Base-by-base conservation (phyloP, 2,329 filamentous ascomycete genomes). In the Penicillium sp. region DNA sequence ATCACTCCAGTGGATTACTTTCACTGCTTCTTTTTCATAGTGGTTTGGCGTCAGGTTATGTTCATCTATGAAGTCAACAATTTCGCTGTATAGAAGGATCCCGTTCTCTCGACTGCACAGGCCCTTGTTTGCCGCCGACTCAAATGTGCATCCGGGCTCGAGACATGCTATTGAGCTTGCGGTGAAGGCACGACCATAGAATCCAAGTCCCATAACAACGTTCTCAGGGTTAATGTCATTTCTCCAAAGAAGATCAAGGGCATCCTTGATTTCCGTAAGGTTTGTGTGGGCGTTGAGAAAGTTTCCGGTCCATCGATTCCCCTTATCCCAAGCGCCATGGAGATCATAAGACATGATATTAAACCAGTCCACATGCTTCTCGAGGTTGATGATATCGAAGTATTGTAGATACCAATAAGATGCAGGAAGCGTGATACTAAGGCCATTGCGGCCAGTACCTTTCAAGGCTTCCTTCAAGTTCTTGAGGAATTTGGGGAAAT, bases 211-310 rank as follows among this genome's bases (percentile, higher is more conserved):
- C 7, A 86, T 58, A 26, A 66, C 54, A 5, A 86, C 65, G 58
- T 83, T 81, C 0, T 63, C 51, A 0, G 83, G 74, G 0, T 71
- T 65, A 1, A 86, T 69, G 23, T 77, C 66, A 31, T 75, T 78
- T 7, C 80, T 72, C 81, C 83, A 85, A 5, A 85, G 68, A 0
- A 85, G 76, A 3, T 83, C 75, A 0, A 82, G 52, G 0, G 74
- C 73, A 0, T 65, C 30, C 5, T 79, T 70, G 19, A 70, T 69
- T 38, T 70, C 71, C 1, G 71, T 72, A 9, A 73, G 38, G 44
- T 72, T 73, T n/a, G 70, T 72, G 29, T 72, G 71, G 2, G 60
- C 67, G 5, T 62, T 56, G 17, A 69, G 60, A 41, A 48, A 56
- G 17, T 57, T 31, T 45, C 60, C 56, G 4, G 63, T 48, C 11